A percentile compares a stretch with the other conserved stretches of the same genome.
phyloP scores from a whole-genome alignment of 257 asterid genomes.

The Jaltomata sinuosa region DNA sequence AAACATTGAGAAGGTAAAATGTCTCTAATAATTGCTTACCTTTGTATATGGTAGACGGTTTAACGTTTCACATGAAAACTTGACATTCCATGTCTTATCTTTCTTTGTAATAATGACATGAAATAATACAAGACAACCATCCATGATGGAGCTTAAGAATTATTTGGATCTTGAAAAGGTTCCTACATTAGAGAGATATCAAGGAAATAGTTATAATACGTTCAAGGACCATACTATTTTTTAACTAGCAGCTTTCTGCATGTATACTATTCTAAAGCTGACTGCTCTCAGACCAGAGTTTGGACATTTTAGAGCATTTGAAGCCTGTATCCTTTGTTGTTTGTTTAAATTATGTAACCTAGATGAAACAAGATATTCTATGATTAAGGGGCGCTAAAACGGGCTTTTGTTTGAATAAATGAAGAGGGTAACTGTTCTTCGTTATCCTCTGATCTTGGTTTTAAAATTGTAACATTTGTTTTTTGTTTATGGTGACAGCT shows the following conservation, averaged over 20 bases:
- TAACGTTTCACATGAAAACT: background rate
- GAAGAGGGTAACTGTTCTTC: background rate
- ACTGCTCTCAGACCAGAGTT: background rate
- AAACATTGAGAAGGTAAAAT: constrained; percentile 67
- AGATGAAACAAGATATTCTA: background rate
- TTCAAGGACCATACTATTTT: background rate
- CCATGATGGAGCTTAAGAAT: background rate
- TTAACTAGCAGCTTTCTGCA: background rate
- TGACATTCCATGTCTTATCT: background rate
- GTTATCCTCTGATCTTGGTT: background rate
- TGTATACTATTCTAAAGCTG: background rate
- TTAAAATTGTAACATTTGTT: background rate
- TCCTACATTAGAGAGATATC: background rate
- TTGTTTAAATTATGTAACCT: background rate
- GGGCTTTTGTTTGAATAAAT: background rate
- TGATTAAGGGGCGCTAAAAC: background rate
- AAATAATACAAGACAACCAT: background rate
- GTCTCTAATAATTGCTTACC: background rate
- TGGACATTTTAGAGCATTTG: background rate
- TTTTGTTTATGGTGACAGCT: background rate
- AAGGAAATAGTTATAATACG: background rate
- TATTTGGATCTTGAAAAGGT: background rate
- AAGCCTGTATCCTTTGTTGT: background rate
- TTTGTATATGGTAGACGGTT: background rate
- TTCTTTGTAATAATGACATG: background rate